Evolutionary conservation across 176 grass and related monocot species (phyloP).

Genomic region (Ensete ventricosum): DNA sequence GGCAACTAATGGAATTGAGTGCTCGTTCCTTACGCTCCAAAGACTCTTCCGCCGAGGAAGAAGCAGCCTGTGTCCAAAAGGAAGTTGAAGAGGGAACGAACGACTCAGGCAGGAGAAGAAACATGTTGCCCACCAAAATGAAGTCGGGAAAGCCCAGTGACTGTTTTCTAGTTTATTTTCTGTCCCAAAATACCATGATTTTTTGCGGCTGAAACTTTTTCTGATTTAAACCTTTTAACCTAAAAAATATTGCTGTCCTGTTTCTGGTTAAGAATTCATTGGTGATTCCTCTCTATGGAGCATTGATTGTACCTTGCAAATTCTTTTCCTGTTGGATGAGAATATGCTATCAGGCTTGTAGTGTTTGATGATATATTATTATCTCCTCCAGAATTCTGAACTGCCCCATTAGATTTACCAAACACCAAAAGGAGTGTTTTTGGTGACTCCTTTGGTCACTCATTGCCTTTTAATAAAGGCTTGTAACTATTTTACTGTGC

Average conservation of each 20-base stretch:
- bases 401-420: no score
- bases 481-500: no score
- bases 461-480: no score
- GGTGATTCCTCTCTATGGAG: neutral
- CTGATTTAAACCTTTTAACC: neutral
- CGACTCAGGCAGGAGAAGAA: conserved; percentile 75
- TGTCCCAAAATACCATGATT: neutral
- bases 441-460: no score
- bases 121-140: neutral
- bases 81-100: conserved; percentile 87
- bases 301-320: no score
- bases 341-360: no score
- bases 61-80: conserved; percentile 95
- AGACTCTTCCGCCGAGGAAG: conserved; percentile 73
- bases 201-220: neutral
- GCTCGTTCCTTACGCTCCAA: conserved; percentile 84
- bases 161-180: neutral
- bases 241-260: neutral
- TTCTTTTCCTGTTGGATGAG: no score
- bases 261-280: neutral
- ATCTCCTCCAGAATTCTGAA: no score
- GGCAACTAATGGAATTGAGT: conserved; percentile 67
- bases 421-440: no score
- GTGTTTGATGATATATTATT: no score
- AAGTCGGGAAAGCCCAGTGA: neutral